phyloP scores from a whole-genome alignment of 139 green algal genomes.

The Micractinium sp. region DNA sequence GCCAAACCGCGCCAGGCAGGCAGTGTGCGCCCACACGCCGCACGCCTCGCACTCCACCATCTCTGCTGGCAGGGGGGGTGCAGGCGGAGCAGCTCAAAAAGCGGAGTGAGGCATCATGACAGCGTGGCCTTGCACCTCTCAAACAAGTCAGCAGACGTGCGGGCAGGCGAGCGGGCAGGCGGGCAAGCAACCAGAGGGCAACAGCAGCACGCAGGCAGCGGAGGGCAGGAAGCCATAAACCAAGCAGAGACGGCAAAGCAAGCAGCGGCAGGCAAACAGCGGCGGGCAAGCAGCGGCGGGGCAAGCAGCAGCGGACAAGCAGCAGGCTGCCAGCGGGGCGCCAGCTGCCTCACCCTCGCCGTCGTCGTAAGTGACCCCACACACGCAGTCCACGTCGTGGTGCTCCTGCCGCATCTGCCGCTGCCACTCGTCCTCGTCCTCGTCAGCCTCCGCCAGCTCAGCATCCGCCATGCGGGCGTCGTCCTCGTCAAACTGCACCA shows the following conservation, averaged over 20 bases:
- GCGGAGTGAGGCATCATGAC: not conserved
- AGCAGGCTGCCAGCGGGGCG: not conserved
- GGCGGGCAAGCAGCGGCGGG: not conserved
- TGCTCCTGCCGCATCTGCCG: not conserved
- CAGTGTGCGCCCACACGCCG: constrained; percentile 23
- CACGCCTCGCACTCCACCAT: constrained; percentile 29
- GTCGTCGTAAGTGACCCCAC: constrained; percentile 9
- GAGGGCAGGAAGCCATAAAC: not conserved
- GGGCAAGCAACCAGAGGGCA: too few species aligned
- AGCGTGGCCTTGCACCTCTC: not conserved
- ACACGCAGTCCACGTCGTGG: constrained; percentile 18
- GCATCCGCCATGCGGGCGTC: constrained; percentile 28
- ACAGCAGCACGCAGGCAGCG: not conserved
- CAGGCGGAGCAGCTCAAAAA: not conserved
- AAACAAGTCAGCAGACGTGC: too few species aligned
- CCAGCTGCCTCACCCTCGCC: not conserved
- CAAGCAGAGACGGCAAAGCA: not conserved
- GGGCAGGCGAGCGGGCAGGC: too few species aligned
- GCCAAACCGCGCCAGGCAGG: constrained; percentile 23
- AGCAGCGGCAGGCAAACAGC: not conserved
- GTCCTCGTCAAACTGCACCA: not conserved
- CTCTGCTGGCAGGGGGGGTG: not conserved
- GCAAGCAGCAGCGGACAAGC: not conserved
- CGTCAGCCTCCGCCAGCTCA: constrained; percentile 26
- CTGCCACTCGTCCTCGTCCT: constrained; percentile 33